Conservation (phyloP, 805 yeast species). For the Schwanniomyces occidentalis region DNA sequence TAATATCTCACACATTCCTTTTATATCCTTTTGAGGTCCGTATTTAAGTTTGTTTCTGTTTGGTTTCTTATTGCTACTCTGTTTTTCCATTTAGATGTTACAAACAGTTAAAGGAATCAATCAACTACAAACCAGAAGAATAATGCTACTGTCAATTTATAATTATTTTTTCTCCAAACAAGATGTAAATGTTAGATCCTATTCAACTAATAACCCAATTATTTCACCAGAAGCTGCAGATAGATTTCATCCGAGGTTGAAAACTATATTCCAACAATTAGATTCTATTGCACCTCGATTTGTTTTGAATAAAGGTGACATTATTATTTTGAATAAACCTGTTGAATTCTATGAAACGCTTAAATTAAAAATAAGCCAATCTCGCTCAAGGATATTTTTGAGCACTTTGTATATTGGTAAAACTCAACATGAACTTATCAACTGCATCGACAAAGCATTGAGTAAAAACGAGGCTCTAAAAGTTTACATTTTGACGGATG, state of each 20-base stretch:
- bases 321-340: constrained; percentile 67
- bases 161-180: constrained; percentile 20
- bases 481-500: constrained; percentile 79
- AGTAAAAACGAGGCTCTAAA: constrained; percentile 56
- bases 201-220: constrained; percentile 29
- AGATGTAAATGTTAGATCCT: constrained; percentile 11
- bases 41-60: too few relatives aligned
- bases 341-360: constrained; percentile 67
- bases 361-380: constrained; percentile 58
- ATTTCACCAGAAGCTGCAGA: constrained; percentile 17
- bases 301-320: constrained; percentile 52
- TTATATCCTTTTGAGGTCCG: too few relatives aligned
- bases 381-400: constrained; percentile 70
- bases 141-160: constrained; percentile 27
- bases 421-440: constrained; percentile 71
- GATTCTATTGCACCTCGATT: constrained; percentile 71
- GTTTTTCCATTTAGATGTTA: constrained; percentile 5
- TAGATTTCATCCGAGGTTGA: constrained; percentile 45
- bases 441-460: constrained; percentile 62
- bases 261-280: constrained; percentile 49
- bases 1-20: too few relatives aligned
- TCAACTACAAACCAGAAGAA: constrained; percentile 2
- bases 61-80: too few relatives aligned
- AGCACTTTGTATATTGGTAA: constrained; percentile 88
- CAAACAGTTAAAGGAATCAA: constrained; percentile 1